These are phyloP conservation scores for Inga laurina DNA, from an alignment of 306 rosid genomes.

Conservation along the genomic window DNA sequence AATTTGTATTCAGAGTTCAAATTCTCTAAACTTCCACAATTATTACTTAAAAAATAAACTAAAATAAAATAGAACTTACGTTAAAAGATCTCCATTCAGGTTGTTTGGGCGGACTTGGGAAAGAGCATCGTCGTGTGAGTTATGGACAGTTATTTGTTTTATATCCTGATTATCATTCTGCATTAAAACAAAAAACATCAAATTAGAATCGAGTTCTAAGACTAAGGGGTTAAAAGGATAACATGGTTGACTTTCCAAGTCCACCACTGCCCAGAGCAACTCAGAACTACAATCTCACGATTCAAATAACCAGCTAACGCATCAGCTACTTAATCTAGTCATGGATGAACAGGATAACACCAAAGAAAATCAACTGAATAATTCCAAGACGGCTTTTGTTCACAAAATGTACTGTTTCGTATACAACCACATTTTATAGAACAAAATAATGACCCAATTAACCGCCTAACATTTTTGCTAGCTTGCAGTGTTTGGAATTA, in stretches of 20 bases:
- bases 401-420: neutral
- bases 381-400: neutral
- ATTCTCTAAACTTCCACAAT: neutral
- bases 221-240: neutral
- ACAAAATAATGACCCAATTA: neutral
- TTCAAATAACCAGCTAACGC: slow-evolving; percentile 6
- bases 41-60: neutral
- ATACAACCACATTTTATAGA: neutral
- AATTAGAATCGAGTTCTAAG: slow-evolving; percentile 5
- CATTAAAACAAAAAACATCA: slow-evolving; percentile 22
- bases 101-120: slow-evolving; percentile 65
- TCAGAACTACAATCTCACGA: neutral
- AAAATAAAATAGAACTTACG: slow-evolving; percentile 54
- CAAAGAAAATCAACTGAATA: slow-evolving; percentile 1
- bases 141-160: slow-evolving; percentile 59
- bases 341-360: neutral
- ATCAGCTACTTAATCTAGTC: neutral
- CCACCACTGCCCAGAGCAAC: neutral
- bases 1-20: neutral
- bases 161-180: slow-evolving; percentile 65
- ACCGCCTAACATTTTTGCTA: neutral
- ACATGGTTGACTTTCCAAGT: neutral
- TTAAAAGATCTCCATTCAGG: slow-evolving; percentile 60
- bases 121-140: slow-evolving; percentile 63
- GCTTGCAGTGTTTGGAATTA: neutral